Conservation (phyloP, 192 early-diverging fungal genomes). For the Neocallimastix lanati region DNA sequence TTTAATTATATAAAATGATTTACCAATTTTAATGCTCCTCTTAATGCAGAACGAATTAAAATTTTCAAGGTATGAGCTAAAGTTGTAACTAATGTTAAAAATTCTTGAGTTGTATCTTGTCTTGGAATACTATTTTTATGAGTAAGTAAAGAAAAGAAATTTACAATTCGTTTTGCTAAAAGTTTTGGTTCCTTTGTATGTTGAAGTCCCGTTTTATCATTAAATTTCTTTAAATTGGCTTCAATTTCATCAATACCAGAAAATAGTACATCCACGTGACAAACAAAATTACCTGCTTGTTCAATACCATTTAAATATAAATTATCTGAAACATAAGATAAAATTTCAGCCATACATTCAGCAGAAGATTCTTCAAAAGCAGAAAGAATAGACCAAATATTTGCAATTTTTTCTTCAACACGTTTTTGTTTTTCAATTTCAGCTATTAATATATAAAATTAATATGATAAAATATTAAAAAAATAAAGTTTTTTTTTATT, state of each 20-base stretch:
- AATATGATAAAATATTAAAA: too few relatives aligned
- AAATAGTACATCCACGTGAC: conserved; percentile 85
- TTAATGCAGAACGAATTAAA: conserved; percentile 71
- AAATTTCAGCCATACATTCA: conserved; percentile 86
- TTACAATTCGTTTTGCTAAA: conserved; percentile 83
- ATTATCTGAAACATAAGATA: conserved; percentile 65
- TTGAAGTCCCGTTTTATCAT: conserved; percentile 34
- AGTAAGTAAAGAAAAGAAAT: conserved; percentile 80
- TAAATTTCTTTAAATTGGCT: conserved; percentile 37
- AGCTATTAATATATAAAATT: neutral
- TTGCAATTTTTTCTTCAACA: conserved; percentile 73
- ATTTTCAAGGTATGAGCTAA: conserved; percentile 86
- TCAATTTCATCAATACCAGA: conserved; percentile 76
- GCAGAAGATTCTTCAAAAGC: conserved; percentile 93
- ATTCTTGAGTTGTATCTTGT: conserved; percentile 53
- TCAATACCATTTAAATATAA: conserved; percentile 61
- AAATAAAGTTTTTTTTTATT: too few relatives aligned
- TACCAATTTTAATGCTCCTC: conserved; percentile 66
- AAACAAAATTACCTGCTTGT: conserved; percentile 68
- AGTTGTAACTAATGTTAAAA: conserved; percentile 73
- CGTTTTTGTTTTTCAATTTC: conserved; percentile 26
- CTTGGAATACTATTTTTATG: conserved; percentile 26
- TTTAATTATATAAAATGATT: too few relatives aligned
- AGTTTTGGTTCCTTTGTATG: conserved; percentile 82
- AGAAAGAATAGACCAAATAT: conserved; percentile 77